phyloP scores from a whole-genome alignment of 148 eudicot genomes.

The Silene conica region DNA sequence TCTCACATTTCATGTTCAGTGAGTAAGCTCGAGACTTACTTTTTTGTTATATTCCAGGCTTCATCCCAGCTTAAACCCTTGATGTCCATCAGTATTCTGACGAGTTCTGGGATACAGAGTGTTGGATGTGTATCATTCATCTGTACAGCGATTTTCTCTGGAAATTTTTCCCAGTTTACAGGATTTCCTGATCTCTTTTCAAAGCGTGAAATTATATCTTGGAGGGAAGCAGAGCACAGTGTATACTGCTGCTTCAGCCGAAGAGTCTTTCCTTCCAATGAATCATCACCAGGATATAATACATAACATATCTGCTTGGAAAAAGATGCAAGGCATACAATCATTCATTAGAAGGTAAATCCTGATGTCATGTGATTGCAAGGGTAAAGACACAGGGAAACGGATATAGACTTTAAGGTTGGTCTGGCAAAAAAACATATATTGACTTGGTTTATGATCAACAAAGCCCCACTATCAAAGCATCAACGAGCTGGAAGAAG shows the following conservation, averaged over 20 bases:
- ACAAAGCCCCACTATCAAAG: background rate
- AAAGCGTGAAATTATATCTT: conserved; percentile 85
- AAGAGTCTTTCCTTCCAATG: conserved; percentile 77
- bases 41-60: conserved; percentile 86
- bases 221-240: conserved; percentile 93
- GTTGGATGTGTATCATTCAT: conserved; percentile 99
- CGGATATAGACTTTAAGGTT: background rate
- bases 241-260: conserved; percentile 96
- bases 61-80: conserved; percentile 79
- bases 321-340: conserved; percentile 4
- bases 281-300: conserved; percentile 89
- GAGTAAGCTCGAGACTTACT: conserved; percentile 32
- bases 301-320: conserved; percentile 74
- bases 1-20: no score
- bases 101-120: conserved; percentile 90
- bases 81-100: conserved; percentile 83
- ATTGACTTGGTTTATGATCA: background rate
- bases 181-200: conserved; percentile 70
- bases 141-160: conserved; percentile 92
- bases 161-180: conserved; percentile 73
- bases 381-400: background rate
- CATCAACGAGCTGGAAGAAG: conserved; percentile 4
- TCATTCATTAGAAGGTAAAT: conserved; percentile 11
- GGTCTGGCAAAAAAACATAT: conserved; percentile 1
- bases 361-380: background rate